A percentile compares a stretch with the other conserved stretches of the same genome.
Evolutionary conservation across 805 yeast species (phyloP).

Genomic region (Wickerhamomyces strasburgensis): DNA sequence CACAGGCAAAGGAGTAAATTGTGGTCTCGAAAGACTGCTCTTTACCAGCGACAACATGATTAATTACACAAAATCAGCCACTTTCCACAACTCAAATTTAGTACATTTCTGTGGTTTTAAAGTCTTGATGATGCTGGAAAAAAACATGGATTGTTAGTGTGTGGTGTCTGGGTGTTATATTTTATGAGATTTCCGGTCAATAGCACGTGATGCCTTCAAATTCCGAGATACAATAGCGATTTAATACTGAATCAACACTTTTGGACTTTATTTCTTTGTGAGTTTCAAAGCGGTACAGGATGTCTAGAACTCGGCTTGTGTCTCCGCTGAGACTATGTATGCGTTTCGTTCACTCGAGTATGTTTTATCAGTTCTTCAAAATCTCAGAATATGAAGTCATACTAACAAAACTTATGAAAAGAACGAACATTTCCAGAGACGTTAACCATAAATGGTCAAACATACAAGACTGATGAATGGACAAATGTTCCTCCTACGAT

Average conservation of each 20-base stretch:
- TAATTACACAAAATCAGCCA: too few species aligned
- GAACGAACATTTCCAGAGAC: conserved; percentile 24
- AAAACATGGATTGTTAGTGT: neutral
- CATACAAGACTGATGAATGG: conserved; percentile 64
- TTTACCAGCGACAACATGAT: too few species aligned
- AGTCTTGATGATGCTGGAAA: neutral
- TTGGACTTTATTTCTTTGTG: too few species aligned
- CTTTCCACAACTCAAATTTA: neutral
- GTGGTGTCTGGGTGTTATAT: neutral
- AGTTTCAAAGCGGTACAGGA: too few species aligned
- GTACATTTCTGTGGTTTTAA: too few species aligned
- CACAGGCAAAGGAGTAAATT: conserved; percentile 6
- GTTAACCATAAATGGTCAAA: conserved; percentile 41
- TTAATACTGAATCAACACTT: too few species aligned
- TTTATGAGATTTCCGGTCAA: too few species aligned
- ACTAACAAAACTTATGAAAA: conserved; percentile 2
- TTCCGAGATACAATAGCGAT: too few species aligned
- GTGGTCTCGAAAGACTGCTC: conserved; percentile 10
- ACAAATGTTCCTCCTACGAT: conserved; percentile 83
- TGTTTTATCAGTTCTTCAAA: too few species aligned
- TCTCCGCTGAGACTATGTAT: conserved; percentile 1
- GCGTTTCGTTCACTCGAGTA: conserved; percentile 11
- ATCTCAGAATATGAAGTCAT: too few species aligned
- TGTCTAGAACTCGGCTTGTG: conserved; percentile 1
- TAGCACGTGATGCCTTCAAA: too few species aligned